Conservation (phyloP, 1,284 basidiomycete species). For the Polyporus tsugae region DNA sequence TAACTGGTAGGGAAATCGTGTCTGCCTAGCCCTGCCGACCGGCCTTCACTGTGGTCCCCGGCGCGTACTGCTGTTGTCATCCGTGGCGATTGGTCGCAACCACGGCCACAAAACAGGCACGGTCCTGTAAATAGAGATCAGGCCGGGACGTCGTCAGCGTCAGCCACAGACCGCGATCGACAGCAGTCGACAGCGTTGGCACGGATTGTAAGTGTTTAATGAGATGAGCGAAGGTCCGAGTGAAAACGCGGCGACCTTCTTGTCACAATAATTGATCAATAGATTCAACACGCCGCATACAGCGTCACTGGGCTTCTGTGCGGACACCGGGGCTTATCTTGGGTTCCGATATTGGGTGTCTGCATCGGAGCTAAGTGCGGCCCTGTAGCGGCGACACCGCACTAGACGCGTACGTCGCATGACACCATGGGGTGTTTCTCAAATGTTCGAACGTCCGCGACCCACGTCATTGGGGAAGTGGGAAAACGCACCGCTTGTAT, state of each 20-base stretch:
- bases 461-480: background rate
- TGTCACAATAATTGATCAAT: background rate
- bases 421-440: constrained; percentile 2
- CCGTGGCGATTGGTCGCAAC: constrained; percentile 15
- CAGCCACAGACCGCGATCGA: constrained; percentile 7
- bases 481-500: constrained; percentile 64
- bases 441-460: background rate
- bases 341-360: constrained; percentile 1
- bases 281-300: background rate
- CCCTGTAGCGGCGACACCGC: background rate
- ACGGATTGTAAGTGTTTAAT: background rate
- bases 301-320: background rate
- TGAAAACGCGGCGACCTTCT: background rate
- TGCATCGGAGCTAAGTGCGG: constrained; percentile 2
- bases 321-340: constrained; percentile 1
- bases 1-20: background rate
- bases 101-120: constrained; percentile 52
- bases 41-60: constrained; percentile 9
- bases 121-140: constrained; percentile 29
- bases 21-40: background rate
- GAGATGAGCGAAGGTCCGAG: background rate
- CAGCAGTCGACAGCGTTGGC: background rate
- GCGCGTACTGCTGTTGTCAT: constrained; percentile 6
- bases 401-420: background rate
- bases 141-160: background rate